Evolutionary conservation across 2,329 filamentous ascomycete species (phyloP).

Genomic region (Penicillium thymicola): DNA sequence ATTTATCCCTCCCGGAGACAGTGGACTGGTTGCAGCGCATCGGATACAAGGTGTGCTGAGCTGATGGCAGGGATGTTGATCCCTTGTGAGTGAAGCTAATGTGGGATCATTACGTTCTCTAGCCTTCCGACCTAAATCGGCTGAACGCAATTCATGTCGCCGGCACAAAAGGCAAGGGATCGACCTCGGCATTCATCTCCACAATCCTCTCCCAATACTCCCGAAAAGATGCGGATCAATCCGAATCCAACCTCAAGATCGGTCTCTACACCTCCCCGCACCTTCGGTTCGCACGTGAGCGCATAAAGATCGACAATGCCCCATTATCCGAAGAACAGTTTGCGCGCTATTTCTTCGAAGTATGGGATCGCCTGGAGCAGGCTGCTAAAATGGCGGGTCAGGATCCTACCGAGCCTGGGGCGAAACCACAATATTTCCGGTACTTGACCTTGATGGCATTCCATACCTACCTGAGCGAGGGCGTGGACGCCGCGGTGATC

Average conservation of each 20-base stretch:
- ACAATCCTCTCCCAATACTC: slow-evolving; percentile 68
- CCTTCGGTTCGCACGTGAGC: slow-evolving; percentile 76
- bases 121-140: slow-evolving; percentile 61
- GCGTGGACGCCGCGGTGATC: slow-evolving; percentile 73
- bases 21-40: slow-evolving; percentile 70
- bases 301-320: slow-evolving; percentile 73
- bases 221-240: slow-evolving; percentile 26
- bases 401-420: slow-evolving; percentile 50
- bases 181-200: slow-evolving; percentile 78
- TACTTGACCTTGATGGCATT: slow-evolving; percentile 86
- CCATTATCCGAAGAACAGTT: slow-evolving; percentile 69
- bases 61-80: slow-evolving; percentile 4
- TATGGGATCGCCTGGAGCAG: slow-evolving; percentile 68
- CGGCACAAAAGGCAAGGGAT: slow-evolving; percentile 93
- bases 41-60: slow-evolving; percentile 65
- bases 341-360: slow-evolving; percentile 74
- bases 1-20: slow-evolving; percentile 77
- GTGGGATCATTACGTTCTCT: not conserved
- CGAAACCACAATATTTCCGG: slow-evolving; percentile 88
- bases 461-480: slow-evolving; percentile 74
- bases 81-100: not conserved
- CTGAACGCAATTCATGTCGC: slow-evolving; percentile 75
- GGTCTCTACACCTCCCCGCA: slow-evolving; percentile 87
- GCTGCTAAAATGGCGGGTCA: slow-evolving; percentile 52
- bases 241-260: slow-evolving; percentile 50